Evolutionary conservation across 1,284 basidiomycete species (phyloP).

Genomic region (Trametes versicolor): DNA sequence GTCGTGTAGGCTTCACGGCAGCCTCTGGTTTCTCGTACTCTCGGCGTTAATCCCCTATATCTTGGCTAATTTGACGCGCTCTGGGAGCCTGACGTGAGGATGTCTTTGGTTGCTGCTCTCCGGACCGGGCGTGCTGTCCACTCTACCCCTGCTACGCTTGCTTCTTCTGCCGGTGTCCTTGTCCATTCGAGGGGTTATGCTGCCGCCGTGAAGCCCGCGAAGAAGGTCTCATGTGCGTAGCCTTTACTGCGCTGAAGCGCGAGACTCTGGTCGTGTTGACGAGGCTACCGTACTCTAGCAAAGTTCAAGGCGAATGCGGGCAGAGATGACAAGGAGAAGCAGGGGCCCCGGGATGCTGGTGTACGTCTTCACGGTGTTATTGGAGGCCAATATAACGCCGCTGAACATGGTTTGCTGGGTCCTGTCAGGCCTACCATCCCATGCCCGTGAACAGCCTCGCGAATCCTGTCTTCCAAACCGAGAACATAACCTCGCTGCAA

Average conservation of each 20-base stretch:
- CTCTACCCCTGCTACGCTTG: conserved; percentile 9
- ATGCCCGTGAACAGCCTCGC: conserved; percentile 48
- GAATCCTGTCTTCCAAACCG: conserved; percentile 48
- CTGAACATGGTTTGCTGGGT: not conserved
- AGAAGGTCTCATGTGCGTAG: conserved; percentile 30
- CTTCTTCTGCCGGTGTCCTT: conserved; percentile 10
- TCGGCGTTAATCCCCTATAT: not conserved
- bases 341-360: conserved; percentile 27
- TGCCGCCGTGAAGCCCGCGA: conserved; percentile 25
- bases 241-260: too few species aligned
- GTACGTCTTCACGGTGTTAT: conserved; percentile 18
- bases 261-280: not conserved
- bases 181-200: conserved; percentile 30
- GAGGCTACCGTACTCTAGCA: conserved; percentile 6
- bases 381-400: too few species aligned
- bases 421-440: conserved; percentile 43
- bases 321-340: conserved; percentile 22
- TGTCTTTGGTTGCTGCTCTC: conserved; percentile 18
- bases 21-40: not conserved
- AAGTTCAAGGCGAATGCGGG: conserved; percentile 30
- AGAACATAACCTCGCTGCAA: conserved; percentile 42
- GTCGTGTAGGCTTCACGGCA: not conserved
- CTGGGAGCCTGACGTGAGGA: not conserved
- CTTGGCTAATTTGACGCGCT: not conserved
- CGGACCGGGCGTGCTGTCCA: conserved; percentile 18